Percentiles rank a stretch among this genome's conserved stretches.
phyloP scores from a whole-genome alignment of 2,329 filamentous ascomycete genomes.

The Clarireedia homoeocarpa region DNA sequence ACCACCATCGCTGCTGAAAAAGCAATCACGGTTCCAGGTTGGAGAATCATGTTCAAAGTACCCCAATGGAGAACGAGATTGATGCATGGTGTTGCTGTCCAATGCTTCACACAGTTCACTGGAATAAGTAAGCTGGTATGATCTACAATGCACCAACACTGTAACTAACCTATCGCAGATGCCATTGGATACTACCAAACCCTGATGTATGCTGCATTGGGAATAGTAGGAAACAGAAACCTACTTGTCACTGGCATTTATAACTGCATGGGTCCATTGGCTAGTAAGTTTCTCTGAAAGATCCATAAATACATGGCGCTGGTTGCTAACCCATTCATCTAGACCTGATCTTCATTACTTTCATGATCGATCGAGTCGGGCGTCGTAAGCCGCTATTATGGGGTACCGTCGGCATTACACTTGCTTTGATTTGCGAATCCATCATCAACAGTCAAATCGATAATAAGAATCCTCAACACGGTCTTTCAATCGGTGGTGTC shows the following conservation, averaged over 20 bases:
- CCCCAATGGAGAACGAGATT: conserved; percentile 54
- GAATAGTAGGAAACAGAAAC: conserved; percentile 45
- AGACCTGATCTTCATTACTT: conserved; percentile 52
- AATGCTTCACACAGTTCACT: conserved; percentile 59
- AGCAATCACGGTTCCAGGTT: conserved; percentile 43
- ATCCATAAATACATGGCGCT: not conserved
- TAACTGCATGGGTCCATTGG: conserved; percentile 49
- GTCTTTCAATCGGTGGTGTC: conserved; percentile 51
- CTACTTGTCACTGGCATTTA: conserved; percentile 53
- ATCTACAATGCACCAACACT: not conserved
- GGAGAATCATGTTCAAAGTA: conserved; percentile 49
- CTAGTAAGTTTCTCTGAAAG: conserved; percentile 16
- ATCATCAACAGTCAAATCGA: conserved; percentile 44
- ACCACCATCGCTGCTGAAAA: conserved; percentile 54
- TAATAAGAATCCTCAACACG: conserved; percentile 32
- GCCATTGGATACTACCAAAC: conserved; percentile 57
- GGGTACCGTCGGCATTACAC: conserved; percentile 44
- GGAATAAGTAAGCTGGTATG: conserved; percentile 36
- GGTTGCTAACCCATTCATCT: conserved; percentile 5
- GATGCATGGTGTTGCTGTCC: conserved; percentile 51
- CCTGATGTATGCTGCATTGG: conserved; percentile 49
- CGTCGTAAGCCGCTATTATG: conserved; percentile 45
- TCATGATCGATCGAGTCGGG: conserved; percentile 46
- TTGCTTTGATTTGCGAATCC: conserved; percentile 53
- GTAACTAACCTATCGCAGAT: conserved; percentile 29